These are phyloP conservation scores for Coemansia sp. DNA, from an alignment of 192 early-diverging fungal species.

Conservation along the genomic window DNA sequence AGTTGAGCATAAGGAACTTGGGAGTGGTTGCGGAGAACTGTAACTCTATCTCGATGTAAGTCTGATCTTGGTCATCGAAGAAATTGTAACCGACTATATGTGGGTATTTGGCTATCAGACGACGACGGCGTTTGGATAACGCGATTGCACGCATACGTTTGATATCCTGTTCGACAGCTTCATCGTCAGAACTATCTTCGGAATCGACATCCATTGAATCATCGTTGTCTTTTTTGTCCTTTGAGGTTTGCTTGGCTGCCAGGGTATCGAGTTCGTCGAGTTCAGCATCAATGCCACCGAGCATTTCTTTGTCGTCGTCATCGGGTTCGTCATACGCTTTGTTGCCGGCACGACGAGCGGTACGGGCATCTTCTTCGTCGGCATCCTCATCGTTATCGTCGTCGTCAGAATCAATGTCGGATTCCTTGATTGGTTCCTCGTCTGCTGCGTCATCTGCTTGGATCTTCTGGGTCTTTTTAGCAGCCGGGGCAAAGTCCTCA, in stretches of 20 bases:
- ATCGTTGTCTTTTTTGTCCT: constrained; percentile 14
- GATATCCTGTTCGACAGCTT: constrained; percentile 44
- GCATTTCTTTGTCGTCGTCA: constrained; percentile 74
- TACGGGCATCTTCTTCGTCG: constrained; percentile 73
- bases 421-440: constrained; percentile 23
- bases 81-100: constrained; percentile 65
- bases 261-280: constrained; percentile 39
- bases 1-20: constrained; percentile 91
- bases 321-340: constrained; percentile 81
- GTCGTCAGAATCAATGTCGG: constrained; percentile 44
- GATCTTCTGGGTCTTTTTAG: constrained; percentile 16
- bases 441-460: constrained; percentile 15
- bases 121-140: constrained; percentile 35
- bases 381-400: constrained; percentile 60
- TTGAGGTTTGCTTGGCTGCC: constrained; percentile 15
- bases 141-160: constrained; percentile 35
- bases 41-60: constrained; percentile 61
- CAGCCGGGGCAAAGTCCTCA: constrained; percentile 12
- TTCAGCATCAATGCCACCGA: constrained; percentile 52
- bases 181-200: constrained; percentile 43
- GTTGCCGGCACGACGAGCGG: constrained; percentile 62
- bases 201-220: constrained; percentile 39
- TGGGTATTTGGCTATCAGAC: constrained; percentile 57
- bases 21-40: constrained; percentile 84
- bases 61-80: constrained; percentile 35